Percentiles rank a stretch among this genome's conserved stretches.
These are phyloP conservation scores for Lojkania enalia DNA, from an alignment of 2,329 filamentous ascomycete species.

Conservation along the genomic window DNA sequence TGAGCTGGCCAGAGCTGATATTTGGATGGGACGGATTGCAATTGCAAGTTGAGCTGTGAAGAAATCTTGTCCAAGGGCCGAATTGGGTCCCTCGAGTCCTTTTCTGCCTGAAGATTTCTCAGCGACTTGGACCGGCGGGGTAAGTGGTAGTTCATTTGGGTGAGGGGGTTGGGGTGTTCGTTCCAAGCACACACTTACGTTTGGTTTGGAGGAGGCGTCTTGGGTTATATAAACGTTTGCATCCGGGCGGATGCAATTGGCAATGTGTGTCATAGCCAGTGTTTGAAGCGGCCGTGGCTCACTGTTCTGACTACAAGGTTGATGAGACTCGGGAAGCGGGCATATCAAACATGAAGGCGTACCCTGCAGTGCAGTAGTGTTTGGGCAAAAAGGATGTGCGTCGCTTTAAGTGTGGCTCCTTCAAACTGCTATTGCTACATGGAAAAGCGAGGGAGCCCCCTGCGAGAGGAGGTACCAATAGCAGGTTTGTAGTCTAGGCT, in stretches of 20 bases:
- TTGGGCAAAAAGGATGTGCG: constrained; percentile 36
- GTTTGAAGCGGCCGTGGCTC: constrained; percentile 43
- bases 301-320: constrained; percentile 42
- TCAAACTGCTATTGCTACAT: constrained; percentile 42
- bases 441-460: constrained; percentile 35
- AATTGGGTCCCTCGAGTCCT: constrained; percentile 24
- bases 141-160: constrained; percentile 36
- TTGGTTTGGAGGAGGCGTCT: constrained; percentile 38
- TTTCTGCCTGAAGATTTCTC: constrained; percentile 35
- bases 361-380: constrained; percentile 44
- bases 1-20: constrained; percentile 44
- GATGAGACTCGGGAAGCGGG: constrained; percentile 45
- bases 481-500: constrained; percentile 40
- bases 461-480: constrained; percentile 38
- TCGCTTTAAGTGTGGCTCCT: constrained; percentile 44
- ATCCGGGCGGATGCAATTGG: constrained; percentile 46
- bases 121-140: constrained; percentile 42
- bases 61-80: constrained; percentile 29
- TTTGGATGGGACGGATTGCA: constrained; percentile 27
- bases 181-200: constrained; percentile 30
- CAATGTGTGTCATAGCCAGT: constrained; percentile 48
- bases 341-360: constrained; percentile 47
- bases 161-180: constrained; percentile 15
- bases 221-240: constrained; percentile 44
- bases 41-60: constrained; percentile 30